Conservation (phyloP, 2,329 filamentous ascomycete genomes). For the Teratosphaeria zuluensis region DNA sequence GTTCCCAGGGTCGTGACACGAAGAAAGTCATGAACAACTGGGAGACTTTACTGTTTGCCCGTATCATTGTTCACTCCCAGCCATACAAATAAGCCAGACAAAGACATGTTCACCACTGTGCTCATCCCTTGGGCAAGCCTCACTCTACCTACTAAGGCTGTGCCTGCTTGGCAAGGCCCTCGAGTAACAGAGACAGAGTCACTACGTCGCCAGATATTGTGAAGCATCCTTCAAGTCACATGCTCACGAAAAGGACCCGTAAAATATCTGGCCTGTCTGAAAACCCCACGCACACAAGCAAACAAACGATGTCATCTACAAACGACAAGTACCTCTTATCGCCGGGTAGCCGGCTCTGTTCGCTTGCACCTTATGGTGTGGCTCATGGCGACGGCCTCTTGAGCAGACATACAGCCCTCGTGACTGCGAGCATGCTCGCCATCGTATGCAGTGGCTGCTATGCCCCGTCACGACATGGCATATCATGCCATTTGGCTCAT, state of each 20-base stretch:
- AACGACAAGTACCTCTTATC: neutral
- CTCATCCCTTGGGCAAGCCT: neutral
- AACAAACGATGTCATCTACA: neutral
- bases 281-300: neutral
- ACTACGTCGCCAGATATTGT: neutral
- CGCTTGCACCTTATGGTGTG: neutral
- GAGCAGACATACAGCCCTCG: neutral
- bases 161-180: neutral
- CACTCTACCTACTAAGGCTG: neutral
- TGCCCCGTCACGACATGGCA: no score
- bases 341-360: neutral
- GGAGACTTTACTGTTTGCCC: neutral
- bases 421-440: neutral
- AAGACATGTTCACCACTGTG: neutral
- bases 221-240: neutral
- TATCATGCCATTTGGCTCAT: no score
- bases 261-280: neutral
- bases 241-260: neutral
- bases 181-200: neutral
- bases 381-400: no score
- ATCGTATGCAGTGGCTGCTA: no score
- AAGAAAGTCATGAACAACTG: neutral
- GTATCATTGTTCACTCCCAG: neutral
- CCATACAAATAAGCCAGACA: neutral
- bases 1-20: neutral